Percentiles rank a stretch among this genome's conserved stretches.
These are phyloP conservation scores for Starmerella apis DNA, from an alignment of 805 yeast genomes.

Conservation along the genomic window DNA sequence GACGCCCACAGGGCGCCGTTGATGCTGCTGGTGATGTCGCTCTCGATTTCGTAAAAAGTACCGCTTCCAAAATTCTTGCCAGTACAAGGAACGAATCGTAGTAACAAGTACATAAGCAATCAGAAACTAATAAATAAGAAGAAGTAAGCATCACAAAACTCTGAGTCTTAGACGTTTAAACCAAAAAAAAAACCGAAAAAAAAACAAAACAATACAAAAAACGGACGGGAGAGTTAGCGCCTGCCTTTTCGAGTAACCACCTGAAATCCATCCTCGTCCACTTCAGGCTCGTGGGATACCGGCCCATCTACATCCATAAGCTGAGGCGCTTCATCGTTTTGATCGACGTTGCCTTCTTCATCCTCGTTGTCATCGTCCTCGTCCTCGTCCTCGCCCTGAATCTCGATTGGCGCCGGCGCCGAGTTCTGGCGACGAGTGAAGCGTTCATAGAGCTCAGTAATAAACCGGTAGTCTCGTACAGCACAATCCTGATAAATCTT, in stretches of 20 bases:
- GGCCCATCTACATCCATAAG: constrained; percentile 32
- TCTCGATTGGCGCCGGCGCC: constrained; percentile 44
- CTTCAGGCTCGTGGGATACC: constrained; percentile 45
- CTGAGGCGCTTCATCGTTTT: constrained; percentile 31
- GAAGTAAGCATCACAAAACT: no score
- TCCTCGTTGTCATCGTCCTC: constrained; percentile 38
- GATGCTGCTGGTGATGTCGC: constrained; percentile 40
- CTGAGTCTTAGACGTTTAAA: no score
- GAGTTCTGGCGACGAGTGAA: constrained; percentile 41
- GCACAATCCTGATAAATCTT: constrained; percentile 56
- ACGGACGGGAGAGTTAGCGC: not conserved
- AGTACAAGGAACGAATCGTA: not conserved
- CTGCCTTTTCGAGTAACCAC: constrained; percentile 41
- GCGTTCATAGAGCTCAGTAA: constrained; percentile 49
- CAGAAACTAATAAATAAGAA: no score
- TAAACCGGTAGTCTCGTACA: constrained; percentile 41
- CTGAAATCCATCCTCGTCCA: constrained; percentile 94
- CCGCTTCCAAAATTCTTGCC: constrained; percentile 38
- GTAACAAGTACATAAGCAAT: not conserved
- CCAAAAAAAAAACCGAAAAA: not conserved
- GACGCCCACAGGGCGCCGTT: constrained; percentile 37
- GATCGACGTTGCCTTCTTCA: constrained; percentile 35
- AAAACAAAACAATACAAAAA: not conserved
- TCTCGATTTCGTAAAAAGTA: constrained; percentile 10
- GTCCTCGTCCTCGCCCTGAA: constrained; percentile 39